Evolutionary conservation across 2,329 filamentous ascomycete species (phyloP), one percentile per base, ranked within the genome.

Genomic region (Calonectria crousiana): DNA sequence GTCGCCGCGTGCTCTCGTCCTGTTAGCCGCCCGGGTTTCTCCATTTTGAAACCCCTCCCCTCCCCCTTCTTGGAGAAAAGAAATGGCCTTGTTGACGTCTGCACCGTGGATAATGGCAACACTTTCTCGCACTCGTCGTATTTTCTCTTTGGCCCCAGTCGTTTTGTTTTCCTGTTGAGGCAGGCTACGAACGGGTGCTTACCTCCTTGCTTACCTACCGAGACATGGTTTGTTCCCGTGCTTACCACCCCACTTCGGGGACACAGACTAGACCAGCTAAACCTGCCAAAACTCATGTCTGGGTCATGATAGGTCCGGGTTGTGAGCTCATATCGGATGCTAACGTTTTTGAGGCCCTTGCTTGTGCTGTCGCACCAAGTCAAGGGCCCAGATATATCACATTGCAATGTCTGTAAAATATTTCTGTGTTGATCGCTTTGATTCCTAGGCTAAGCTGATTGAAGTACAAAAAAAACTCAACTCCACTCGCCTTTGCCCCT

Each of bases 381-480:
- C 41, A 47, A 18, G 9, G 20, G 11, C 9, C 3, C 20, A n/a
- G 41, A 18, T 14, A 41, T 6, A 41, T 20, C 38, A 41, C 38
- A 41, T 41, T 20, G 36, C 36, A n/a, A 41, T 41, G 16, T 8
- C 1, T 23, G n/a, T 23, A n/a, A 23, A 13, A 47, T 23, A 47
- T 47, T 18, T 47, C 20, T n/a, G 20, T n/a, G 9, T 38, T n/a
- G 13, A 36, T 26, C 14, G 56, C 34, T 60, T 60, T 20, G 23
- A 60, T 38, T 26, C n/a, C 56, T 60, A 26, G n/a, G 34, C 56
- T 49, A 41, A 28, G 18, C 23, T 34, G 34, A 38, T 44, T 20
- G 32, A 41, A 38, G 26, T 30, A 32, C 52, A 60, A 60, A 60
- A 16, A 58, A 60, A 72, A 26, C 52, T 52, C 64, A 67, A 32